Conservation (phyloP, 805 yeast genomes). For the Barnettozyma salicaria region DNA sequence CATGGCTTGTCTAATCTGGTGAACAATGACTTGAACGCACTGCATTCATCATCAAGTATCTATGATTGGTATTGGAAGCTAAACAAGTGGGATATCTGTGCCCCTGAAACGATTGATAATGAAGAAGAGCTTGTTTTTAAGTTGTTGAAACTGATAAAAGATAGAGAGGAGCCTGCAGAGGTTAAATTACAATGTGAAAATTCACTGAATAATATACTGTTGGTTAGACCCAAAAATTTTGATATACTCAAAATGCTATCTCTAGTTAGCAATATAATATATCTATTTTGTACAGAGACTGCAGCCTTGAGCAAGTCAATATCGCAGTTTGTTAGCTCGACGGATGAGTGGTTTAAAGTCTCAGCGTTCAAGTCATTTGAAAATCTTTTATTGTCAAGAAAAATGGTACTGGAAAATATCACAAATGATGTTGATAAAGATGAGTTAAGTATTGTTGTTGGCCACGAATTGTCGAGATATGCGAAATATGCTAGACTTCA, state of each 20-base stretch:
- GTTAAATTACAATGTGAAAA: slow-evolving; percentile 6
- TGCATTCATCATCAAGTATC: slow-evolving; percentile 19
- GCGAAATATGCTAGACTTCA: slow-evolving; percentile 36
- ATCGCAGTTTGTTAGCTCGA: slow-evolving; percentile 7
- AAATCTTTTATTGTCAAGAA: slow-evolving; percentile 38
- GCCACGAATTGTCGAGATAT: slow-evolving; percentile 37
- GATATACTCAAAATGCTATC: slow-evolving; percentile 10
- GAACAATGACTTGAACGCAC: slow-evolving; percentile 20
- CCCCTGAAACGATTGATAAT: slow-evolving; percentile 30
- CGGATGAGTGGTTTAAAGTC: slow-evolving; percentile 33
- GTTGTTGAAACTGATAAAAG: slow-evolving; percentile 42
- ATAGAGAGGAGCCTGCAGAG: slow-evolving; percentile 20
- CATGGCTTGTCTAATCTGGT: slow-evolving; percentile 50
- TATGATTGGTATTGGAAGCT: slow-evolving; percentile 75
- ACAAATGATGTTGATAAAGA: background rate
- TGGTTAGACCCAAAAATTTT: background rate
- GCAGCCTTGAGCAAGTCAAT: slow-evolving; percentile 1
- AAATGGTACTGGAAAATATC: slow-evolving; percentile 24
- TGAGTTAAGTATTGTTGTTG: slow-evolving; percentile 23
- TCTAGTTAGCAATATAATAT: slow-evolving; percentile 14
- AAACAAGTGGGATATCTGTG: slow-evolving; percentile 69
- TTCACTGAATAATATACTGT: slow-evolving; percentile 1
- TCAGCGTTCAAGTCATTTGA: slow-evolving; percentile 36
- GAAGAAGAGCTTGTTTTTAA: slow-evolving; percentile 47
- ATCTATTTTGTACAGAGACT: background rate